Conservation (phyloP, 2,329 filamentous ascomycete species). For the Nannizzia gypsea region DNA sequence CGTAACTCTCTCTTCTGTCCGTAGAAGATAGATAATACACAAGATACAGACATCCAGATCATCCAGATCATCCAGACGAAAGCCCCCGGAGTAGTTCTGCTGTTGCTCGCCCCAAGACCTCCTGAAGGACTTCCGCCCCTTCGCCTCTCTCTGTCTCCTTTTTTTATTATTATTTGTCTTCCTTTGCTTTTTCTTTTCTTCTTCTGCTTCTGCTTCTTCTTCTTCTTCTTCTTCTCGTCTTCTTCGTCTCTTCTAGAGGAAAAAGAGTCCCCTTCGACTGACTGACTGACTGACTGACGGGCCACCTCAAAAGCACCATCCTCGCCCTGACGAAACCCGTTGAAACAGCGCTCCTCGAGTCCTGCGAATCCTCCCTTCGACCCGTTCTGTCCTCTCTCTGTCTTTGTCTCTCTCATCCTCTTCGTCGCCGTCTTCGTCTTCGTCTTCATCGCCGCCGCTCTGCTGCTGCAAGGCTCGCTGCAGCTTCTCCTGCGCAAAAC, state of each 20-base stretch:
- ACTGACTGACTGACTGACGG: neutral
- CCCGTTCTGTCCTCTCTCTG: neutral
- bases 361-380: neutral
- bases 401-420: neutral
- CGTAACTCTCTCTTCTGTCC: neutral
- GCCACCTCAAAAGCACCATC: neutral
- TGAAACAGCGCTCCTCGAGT: neutral
- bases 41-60: neutral
- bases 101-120: neutral
- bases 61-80: neutral
- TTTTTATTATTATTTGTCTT: neutral
- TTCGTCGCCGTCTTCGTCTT: too few species aligned
- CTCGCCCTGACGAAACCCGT: neutral
- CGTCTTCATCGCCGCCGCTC: too few species aligned
- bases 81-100: neutral
- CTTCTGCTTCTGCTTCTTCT: neutral
- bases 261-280: neutral
- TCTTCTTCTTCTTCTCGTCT: neutral
- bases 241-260: neutral
- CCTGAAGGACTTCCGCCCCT: neutral
- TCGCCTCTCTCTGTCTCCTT: neutral
- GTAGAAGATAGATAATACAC: neutral
- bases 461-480: neutral
- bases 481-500: neutral
- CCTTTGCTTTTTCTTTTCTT: neutral